Evolutionary conservation across 2,329 filamentous ascomycete genomes (phyloP).

Genomic region (Cercospora sesami): DNA sequence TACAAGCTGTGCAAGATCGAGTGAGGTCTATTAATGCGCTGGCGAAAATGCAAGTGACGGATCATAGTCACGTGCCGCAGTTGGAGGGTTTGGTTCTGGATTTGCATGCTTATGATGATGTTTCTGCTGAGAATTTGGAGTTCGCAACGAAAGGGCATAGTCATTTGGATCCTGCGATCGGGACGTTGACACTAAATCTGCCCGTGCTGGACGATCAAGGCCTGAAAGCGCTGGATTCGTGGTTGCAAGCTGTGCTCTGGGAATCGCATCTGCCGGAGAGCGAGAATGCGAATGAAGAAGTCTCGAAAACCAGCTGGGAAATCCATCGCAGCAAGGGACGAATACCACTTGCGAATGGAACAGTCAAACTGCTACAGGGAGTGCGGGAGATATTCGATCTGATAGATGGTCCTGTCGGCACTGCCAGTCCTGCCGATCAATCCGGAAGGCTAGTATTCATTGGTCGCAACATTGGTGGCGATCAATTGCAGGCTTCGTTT

Average conservation of each 20-base stretch:
- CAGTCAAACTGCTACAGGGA: conserved; percentile 78
- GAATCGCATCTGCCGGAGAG: conserved; percentile 48
- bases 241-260: conserved; percentile 84
- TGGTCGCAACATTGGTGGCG: conserved; percentile 35
- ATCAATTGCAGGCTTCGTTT: conserved; percentile 23
- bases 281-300: not conserved
- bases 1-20: conserved; percentile 67
- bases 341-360: conserved; percentile 64
- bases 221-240: conserved; percentile 69
- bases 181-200: conserved; percentile 73
- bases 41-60: conserved; percentile 79
- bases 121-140: conserved; percentile 64
- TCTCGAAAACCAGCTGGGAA: conserved; percentile 59
- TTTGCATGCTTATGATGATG: conserved; percentile 86
- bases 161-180: conserved; percentile 86
- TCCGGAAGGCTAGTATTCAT: conserved; percentile 40
- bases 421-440: conserved; percentile 1
- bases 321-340: conserved; percentile 87
- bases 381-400: conserved; percentile 94
- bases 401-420: conserved; percentile 54
- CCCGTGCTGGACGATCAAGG: conserved; percentile 59
- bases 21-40: conserved; percentile 85
- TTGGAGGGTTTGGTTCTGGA: conserved; percentile 86
- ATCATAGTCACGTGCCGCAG: conserved; percentile 74
- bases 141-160: conserved; percentile 77